These are phyloP conservation scores for Nakazawaea wyomingensis DNA, from an alignment of 805 yeast species.

Conservation along the genomic window DNA sequence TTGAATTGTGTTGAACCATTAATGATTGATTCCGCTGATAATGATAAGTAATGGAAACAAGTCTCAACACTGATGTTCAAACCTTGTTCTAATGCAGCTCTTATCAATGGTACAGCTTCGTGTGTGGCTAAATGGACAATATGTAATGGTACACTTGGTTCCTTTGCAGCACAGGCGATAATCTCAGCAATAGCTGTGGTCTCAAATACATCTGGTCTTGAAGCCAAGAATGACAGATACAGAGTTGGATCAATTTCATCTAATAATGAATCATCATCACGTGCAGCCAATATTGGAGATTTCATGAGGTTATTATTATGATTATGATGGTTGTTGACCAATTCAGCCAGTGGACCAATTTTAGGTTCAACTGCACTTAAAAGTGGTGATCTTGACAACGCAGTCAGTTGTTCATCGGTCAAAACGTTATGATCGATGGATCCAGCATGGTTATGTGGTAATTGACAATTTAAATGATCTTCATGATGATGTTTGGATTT, in stretches of 20 bases:
- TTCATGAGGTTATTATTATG: constrained; percentile 18
- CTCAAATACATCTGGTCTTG: constrained; percentile 87
- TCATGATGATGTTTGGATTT: constrained; percentile 14
- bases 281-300: constrained; percentile 41
- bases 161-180: constrained; percentile 51
- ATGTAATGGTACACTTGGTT: constrained; percentile 68
- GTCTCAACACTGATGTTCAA: constrained; percentile 83
- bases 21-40: constrained; percentile 73
- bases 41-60: constrained; percentile 84
- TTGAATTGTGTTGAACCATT: constrained; percentile 78
- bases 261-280: constrained; percentile 33
- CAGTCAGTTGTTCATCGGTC: constrained; percentile 44
- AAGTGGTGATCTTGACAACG: constrained; percentile 50
- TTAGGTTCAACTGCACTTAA: constrained; percentile 58
- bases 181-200: constrained; percentile 76
- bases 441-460: constrained; percentile 28
- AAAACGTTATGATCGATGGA: constrained; percentile 28
- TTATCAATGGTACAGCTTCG: constrained; percentile 71
- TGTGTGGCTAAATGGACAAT: constrained; percentile 88
- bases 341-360: constrained; percentile 37
- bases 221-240: constrained; percentile 69
- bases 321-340: constrained; percentile 26
- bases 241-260: constrained; percentile 50
- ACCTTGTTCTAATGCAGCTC: constrained; percentile 52
- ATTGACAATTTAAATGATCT: constrained; percentile 28